A percentile compares a stretch with the other conserved stretches of the same genome.
phyloP scores from a whole-genome alignment of 108 stramenopile genomes.

The Pseudonitzschia pungens region DNA sequence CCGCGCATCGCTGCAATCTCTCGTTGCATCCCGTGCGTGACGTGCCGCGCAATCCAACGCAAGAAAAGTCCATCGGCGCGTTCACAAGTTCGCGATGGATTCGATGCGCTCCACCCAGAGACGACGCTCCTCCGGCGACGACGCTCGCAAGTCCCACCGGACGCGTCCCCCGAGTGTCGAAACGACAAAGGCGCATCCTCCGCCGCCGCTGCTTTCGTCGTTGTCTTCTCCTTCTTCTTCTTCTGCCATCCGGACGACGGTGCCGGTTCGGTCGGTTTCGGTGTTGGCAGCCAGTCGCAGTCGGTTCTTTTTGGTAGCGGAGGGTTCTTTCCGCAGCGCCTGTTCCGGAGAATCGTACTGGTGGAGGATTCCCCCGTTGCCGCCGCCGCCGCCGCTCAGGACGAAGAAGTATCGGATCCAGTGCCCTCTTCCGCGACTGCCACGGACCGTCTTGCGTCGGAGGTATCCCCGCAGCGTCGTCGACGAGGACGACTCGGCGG shows the following conservation, averaged over 20 bases:
- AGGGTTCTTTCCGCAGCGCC: conserved; percentile 24
- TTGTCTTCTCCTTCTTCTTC: conserved; percentile 11
- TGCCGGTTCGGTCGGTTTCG: not conserved
- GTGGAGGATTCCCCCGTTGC: conserved; percentile 30
- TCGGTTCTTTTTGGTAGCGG: conserved; percentile 49
- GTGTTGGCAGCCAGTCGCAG: conserved; percentile 26
- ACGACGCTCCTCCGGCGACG: conserved; percentile 18
- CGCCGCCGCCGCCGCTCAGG: not conserved
- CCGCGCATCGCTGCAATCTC: no score
- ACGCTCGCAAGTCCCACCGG: conserved; percentile 28
- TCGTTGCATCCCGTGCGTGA: no score
- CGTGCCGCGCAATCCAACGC: no score
- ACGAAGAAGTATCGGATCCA: conserved; percentile 8
- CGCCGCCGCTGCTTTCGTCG: not conserved
- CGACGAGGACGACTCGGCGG: not conserved
- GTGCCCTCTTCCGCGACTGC: not conserved
- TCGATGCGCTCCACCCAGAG: conserved; percentile 23
- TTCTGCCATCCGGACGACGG: not conserved
- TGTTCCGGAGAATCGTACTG: conserved; percentile 37
- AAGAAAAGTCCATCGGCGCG: no score
- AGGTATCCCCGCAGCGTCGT: conserved; percentile 23
- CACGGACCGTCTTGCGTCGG: not conserved
- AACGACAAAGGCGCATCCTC: conserved; percentile 18
- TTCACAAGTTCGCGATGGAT: not conserved
- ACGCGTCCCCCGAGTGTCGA: conserved; percentile 29